Percentiles rank a stretch among this genome's conserved stretches.
Conservation (phyloP, 208 protist genomes). For the Trypanosoma brucei region DNA sequence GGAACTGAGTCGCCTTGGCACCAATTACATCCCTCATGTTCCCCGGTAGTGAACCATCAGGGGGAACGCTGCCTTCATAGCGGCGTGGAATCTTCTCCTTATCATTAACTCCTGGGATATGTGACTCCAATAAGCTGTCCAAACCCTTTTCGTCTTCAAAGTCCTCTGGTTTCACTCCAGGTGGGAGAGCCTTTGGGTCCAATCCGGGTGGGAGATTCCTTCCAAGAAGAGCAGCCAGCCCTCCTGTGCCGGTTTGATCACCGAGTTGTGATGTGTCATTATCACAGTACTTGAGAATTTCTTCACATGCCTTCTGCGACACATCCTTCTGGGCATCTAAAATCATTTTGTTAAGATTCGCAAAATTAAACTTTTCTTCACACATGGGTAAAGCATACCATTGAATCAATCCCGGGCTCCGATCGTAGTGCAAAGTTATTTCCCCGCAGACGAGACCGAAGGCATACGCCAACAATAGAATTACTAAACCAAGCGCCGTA, state of each 20-base stretch:
- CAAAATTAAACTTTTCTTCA: slow-evolving; percentile 19
- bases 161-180: too few relatives aligned
- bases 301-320: background rate
- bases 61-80: background rate
- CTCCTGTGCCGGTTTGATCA: background rate
- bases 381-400: slow-evolving; percentile 24
- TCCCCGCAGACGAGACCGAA: slow-evolving; percentile 19
- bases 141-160: too few relatives aligned
- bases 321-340: background rate
- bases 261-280: background rate
- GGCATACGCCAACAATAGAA: slow-evolving; percentile 7
- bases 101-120: background rate
- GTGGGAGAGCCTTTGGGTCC: background rate
- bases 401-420: slow-evolving; percentile 25
- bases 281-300: slow-evolving; percentile 14
- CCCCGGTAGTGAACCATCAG: background rate
- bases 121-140: too few relatives aligned
- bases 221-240: background rate
- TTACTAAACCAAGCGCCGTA: slow-evolving; percentile 9
- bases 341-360: background rate
- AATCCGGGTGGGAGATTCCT: background rate
- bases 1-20: background rate
- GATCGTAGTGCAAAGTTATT: slow-evolving; percentile 17
- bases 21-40: too few relatives aligned
- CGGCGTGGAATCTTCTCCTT: background rate